Evolutionary conservation across 306 rosid species (phyloP).

Genomic region (Malus fusca): DNA sequence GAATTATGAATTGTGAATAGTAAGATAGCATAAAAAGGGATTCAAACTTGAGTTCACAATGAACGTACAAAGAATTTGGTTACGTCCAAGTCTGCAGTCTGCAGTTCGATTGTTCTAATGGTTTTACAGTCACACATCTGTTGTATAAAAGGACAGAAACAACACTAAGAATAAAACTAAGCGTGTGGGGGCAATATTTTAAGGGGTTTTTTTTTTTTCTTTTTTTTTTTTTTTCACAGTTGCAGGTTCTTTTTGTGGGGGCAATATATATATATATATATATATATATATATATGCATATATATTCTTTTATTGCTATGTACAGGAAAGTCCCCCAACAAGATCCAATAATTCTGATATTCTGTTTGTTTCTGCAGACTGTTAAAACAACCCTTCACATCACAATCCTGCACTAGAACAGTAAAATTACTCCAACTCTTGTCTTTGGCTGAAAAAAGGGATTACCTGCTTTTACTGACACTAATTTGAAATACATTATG

Average conservation of each 20-base stretch:
- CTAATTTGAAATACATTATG: neutral
- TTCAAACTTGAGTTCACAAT: too few relatives aligned
- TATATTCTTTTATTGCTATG: neutral
- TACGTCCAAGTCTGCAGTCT: neutral
- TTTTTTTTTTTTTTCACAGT: too few relatives aligned
- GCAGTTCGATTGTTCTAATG: neutral
- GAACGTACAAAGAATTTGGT: neutral
- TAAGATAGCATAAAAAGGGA: neutral
- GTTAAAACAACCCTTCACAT: neutral
- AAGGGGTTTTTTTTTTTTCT: too few relatives aligned
- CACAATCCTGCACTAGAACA: neutral
- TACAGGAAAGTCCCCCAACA: neutral
- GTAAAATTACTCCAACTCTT: neutral
- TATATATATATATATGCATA: neutral
- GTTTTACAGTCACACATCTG: too few relatives aligned
- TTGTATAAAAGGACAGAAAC: too few relatives aligned
- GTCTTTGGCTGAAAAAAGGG: neutral
- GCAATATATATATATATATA: too few relatives aligned
- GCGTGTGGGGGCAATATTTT: too few relatives aligned
- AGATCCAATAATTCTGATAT: neutral
- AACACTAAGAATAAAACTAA: too few relatives aligned
- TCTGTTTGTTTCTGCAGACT: constrained; percentile 6
- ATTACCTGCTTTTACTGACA: neutral
- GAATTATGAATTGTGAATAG: neutral
- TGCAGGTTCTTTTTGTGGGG: too few relatives aligned